Evolutionary conservation across 306 rosid species (phyloP).

Genomic region (Hippophae gyantsensis): DNA sequence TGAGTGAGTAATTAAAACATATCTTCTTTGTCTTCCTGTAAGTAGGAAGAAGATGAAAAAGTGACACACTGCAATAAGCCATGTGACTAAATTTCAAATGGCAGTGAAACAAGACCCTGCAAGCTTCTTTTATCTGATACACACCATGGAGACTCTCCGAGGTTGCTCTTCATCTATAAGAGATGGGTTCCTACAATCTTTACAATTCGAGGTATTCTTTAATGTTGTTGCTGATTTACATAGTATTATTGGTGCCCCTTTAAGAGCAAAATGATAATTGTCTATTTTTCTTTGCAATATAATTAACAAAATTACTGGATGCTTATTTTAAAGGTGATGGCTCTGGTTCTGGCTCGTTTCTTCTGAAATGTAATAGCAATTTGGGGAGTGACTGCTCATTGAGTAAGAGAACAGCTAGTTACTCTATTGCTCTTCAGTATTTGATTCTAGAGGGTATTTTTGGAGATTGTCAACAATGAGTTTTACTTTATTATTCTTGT

Average conservation of each 20-base stretch:
- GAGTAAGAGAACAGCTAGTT: slow-evolving; percentile 41
- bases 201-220: slow-evolving; percentile 52
- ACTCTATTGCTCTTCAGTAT: slow-evolving; percentile 74
- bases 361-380: slow-evolving; percentile 34
- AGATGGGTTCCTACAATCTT: slow-evolving; percentile 73
- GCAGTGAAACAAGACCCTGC: slow-evolving; percentile 56
- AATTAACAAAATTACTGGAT: background rate
- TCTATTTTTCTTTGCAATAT: background rate
- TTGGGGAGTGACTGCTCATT: slow-evolving; percentile 20
- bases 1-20: slow-evolving; percentile 18
- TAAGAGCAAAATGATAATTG: background rate
- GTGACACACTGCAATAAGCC: no score
- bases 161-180: slow-evolving; percentile 79
- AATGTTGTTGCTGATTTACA: background rate
- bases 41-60: no score
- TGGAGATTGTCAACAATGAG: slow-evolving; percentile 22
- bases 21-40: background rate
- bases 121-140: slow-evolving; percentile 75
- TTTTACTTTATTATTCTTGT: background rate
- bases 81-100: slow-evolving; percentile 7
- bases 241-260: background rate
- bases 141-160: slow-evolving; percentile 65
- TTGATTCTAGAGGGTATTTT: slow-evolving; percentile 45
- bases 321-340: slow-evolving; percentile 47
- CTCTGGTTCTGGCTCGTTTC: slow-evolving; percentile 55